A percentile compares a stretch with the other conserved stretches of the same genome.
Conservation (phyloP, 306 rosid genomes). For the Senna tora region DNA sequence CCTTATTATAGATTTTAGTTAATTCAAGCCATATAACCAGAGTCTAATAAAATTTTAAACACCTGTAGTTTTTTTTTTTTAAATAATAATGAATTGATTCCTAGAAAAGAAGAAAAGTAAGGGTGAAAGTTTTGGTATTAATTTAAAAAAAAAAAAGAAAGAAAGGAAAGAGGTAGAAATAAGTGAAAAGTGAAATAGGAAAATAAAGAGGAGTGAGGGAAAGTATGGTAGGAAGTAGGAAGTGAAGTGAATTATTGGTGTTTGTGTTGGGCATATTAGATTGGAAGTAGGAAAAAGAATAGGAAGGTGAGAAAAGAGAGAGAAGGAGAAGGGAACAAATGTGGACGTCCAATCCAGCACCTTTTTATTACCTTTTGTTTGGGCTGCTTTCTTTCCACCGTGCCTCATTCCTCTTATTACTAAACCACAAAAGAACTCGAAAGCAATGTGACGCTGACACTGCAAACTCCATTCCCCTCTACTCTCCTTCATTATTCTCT, state of each 20-base stretch:
- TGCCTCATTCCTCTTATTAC: constrained; percentile 24
- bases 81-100: no score
- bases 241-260: background rate
- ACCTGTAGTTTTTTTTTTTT: no score
- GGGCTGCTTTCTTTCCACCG: background rate
- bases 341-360: constrained; percentile 63
- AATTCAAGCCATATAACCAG: no score
- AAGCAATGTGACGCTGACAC: constrained; percentile 40
- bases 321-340: constrained; percentile 62
- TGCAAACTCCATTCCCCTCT: background rate
- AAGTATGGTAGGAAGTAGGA: no score
- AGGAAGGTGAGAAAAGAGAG: constrained; percentile 51
- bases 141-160: no score
- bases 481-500: no score
- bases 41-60: no score
- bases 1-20: no score
- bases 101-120: no score
- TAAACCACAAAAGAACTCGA: constrained; percentile 35
- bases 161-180: no score
- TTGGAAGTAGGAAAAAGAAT: background rate
- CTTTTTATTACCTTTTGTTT: constrained; percentile 44
- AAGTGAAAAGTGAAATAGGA: background rate
- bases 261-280: constrained; percentile 38
- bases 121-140: background rate
- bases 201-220: background rate